Conservation (phyloP, 177 flowering plant species). For the Tripterygium wilfordii region DNA sequence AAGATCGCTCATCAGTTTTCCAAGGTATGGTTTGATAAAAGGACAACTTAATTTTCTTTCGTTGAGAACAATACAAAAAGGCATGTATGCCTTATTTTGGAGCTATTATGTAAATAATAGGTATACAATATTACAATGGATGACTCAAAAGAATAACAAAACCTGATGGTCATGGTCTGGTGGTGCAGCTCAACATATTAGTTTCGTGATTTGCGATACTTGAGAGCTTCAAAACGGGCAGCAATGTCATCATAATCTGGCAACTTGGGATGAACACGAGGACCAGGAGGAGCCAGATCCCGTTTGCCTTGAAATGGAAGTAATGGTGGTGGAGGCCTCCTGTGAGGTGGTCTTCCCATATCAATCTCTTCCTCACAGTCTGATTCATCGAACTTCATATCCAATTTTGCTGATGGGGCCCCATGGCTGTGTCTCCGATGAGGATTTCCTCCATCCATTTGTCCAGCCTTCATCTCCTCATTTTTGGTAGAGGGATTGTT, state of each 20-base stretch:
- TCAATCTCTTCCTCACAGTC: conserved; percentile 56
- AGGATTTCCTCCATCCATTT: not conserved
- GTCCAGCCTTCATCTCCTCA: not conserved
- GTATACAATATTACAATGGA: too few species aligned
- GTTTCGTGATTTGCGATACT: conserved; percentile 33
- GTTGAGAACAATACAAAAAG: too few species aligned
- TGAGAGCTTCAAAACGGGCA: conserved; percentile 93
- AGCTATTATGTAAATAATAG: too few species aligned
- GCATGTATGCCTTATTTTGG: too few species aligned
- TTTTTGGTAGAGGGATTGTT: too few species aligned
- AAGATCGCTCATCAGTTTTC: too few species aligned
- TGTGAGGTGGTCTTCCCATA: conserved; percentile 31
- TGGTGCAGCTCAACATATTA: too few species aligned
- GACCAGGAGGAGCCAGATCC: conserved; percentile 21
- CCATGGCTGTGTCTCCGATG: conserved; percentile 59
- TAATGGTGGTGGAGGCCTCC: conserved; percentile 44
- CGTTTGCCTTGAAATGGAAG: conserved; percentile 26
- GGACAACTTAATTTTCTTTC: too few species aligned
- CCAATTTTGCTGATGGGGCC: conserved; percentile 28
- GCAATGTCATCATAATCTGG: conserved; percentile 85
- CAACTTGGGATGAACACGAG: conserved; percentile 75
- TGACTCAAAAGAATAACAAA: too few species aligned
- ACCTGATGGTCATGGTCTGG: too few species aligned
- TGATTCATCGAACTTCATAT: conserved; percentile 60
- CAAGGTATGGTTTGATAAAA: too few species aligned